Base-by-base conservation (phyloP, 176 grass and related monocot genomes). In the Alloteropsis semialata region DNA sequence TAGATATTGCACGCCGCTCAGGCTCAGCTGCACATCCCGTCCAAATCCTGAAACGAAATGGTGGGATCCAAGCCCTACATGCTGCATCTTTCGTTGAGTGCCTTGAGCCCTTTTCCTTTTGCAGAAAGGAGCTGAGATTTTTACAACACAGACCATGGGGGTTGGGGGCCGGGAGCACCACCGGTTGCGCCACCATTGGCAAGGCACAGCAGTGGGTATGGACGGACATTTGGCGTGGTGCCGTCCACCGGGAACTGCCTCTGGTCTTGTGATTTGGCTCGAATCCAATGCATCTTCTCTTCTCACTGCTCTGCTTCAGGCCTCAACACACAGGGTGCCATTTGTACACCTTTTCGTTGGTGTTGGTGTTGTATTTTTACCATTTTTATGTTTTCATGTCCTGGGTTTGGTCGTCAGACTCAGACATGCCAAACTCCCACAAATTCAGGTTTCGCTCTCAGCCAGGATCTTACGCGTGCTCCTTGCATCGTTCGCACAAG, bases 21-120 rank as follows among this genome's bases (percentile, higher is more conserved):
- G n/a, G n/a, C n/a, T n/a, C n/a, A n/a, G n/a, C n/a, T n/a, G 53
- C 56, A 27, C 44, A 15, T 14, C 0, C 9, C 5, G 22, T 24
- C 11, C 21, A 42, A 38, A 69, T 10, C 74, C 53, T 62, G 76
- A 63, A 32, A 53, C 8, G 43, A 53, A 32, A 63, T 21, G 53
- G 75, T 21, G 53, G 75, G 28, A 85, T 63, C 32, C 75, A 13
- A 86, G 16, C 45, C 42, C 66, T 30, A 72, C 84, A 2, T 24
- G n/a, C n/a, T n/a, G n/a, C n/a, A 19, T n/a, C 8, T 24, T 48
- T 79, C 45, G 9, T 1, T 16, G 5, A 27, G 60, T 33, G 10
- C 18, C 34, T 45, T 36, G 5, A 5, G 4, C 5, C 21, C 46
- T 12, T 73, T 53, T 53, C 30, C 21, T 75, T 48, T 75, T 5